phyloP scores from a whole-genome alignment of 2,329 filamentous ascomycete species.

The Fusarium sp. region DNA sequence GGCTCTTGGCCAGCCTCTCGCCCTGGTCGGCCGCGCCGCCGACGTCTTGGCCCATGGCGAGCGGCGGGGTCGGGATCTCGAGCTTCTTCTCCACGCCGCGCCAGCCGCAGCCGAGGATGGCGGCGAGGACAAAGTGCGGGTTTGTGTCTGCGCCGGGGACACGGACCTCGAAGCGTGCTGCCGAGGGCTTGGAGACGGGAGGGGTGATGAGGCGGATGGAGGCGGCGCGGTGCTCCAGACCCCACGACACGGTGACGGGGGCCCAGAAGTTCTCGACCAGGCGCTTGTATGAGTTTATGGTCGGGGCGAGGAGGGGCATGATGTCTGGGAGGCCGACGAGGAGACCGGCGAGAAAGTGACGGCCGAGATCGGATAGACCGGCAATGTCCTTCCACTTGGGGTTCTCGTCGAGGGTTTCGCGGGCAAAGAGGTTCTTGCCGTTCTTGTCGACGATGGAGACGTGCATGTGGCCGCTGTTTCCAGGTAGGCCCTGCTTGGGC shows the following conservation, averaged over 20 bases:
- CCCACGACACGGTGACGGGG: slow-evolving; percentile 97
- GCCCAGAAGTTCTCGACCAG: slow-evolving; percentile 99
- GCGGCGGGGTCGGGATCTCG: slow-evolving; percentile 80
- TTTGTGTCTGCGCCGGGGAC: slow-evolving; percentile 96
- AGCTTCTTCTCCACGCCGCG: slow-evolving; percentile 93
- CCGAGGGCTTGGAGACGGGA: slow-evolving; percentile 83
- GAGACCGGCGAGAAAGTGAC: slow-evolving; percentile 92
- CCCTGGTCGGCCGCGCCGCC: slow-evolving; percentile 78
- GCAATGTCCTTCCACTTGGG: slow-evolving; percentile 80
- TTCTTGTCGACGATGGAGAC: slow-evolving; percentile 83
- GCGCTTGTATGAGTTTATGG: slow-evolving; percentile 97
- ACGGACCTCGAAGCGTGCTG: slow-evolving; percentile 91
- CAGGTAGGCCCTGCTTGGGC: slow-evolving; percentile 87
- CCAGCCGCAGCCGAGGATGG: slow-evolving; percentile 89
- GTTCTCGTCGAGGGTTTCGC: slow-evolving; percentile 76
- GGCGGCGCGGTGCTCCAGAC: slow-evolving; percentile 91
- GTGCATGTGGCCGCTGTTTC: slow-evolving; percentile 97
- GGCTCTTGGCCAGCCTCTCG: slow-evolving; percentile 80
- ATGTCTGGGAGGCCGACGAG: slow-evolving; percentile 90
- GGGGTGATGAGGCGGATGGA: slow-evolving; percentile 91
- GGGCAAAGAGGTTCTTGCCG: slow-evolving; percentile 86
- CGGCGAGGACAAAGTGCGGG: slow-evolving; percentile 85
- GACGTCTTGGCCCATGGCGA: slow-evolving; percentile 86
- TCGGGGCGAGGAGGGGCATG: slow-evolving; percentile 95
- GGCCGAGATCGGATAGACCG: slow-evolving; percentile 85